phyloP scores from a whole-genome alignment of 495 filamentous ascomycete species.

The Tuber calosporum region DNA sequence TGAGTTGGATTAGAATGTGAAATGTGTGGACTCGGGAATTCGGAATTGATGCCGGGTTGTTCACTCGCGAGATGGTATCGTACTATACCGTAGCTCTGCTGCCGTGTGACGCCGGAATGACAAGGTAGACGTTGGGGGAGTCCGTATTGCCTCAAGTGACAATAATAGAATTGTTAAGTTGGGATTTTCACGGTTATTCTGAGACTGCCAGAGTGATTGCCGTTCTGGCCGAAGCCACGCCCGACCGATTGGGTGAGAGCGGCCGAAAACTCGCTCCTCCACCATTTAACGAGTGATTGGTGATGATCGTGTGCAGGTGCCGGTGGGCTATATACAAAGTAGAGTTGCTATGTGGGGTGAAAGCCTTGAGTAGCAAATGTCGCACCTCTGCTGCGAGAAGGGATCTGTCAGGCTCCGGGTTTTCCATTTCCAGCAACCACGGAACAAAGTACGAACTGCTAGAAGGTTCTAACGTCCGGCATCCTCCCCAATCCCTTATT shows the following conservation, averaged over 20 bases:
- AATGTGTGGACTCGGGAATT: neutral
- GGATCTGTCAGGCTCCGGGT: neutral
- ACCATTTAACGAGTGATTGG: neutral
- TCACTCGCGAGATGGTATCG: neutral
- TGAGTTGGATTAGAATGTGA: neutral
- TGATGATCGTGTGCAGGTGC: neutral
- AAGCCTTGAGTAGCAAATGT: neutral
- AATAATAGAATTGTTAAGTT: neutral
- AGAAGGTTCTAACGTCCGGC: conserved; percentile 37
- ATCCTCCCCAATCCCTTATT: conserved; percentile 33
- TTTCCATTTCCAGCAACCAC: neutral
- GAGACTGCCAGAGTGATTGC: neutral
- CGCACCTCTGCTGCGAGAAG: neutral
- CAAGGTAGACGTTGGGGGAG: neutral
- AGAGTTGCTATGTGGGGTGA: neutral
- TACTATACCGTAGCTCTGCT: neutral
- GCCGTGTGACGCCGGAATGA: neutral
- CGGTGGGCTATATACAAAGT: neutral
- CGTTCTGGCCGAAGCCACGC: neutral
- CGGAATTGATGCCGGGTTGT: neutral
- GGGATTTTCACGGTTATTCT: neutral
- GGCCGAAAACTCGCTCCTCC: neutral
- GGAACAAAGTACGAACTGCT: neutral
- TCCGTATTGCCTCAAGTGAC: neutral
- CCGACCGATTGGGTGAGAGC: neutral